These are phyloP conservation scores for Chlorella variabilis DNA, from an alignment of 163 green algal genomes.

Conservation along the genomic window DNA sequence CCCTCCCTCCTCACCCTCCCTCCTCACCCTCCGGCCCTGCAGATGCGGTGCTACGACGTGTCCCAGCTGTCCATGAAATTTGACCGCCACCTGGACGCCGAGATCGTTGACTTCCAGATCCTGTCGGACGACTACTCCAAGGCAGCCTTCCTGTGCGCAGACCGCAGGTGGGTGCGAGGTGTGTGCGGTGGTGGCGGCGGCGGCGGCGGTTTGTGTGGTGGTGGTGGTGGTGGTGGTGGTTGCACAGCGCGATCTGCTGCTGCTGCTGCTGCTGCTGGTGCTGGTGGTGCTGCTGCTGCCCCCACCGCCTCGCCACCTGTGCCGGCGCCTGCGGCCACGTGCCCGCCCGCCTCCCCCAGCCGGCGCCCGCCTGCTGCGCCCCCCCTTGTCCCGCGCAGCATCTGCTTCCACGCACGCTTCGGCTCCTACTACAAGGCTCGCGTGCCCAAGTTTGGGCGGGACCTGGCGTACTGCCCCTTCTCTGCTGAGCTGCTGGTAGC, in stretches of 20 bases:
- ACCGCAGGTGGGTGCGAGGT: slow-evolving; percentile 62
- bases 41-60: slow-evolving; percentile 94
- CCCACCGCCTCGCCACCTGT: too few relatives aligned
- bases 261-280: too few relatives aligned
- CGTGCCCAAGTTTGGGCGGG: slow-evolving; percentile 79
- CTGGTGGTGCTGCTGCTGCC: too few relatives aligned
- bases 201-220: background rate
- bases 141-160: slow-evolving; percentile 89
- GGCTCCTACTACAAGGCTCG: slow-evolving; percentile 89
- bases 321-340: background rate
- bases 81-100: slow-evolving; percentile 92
- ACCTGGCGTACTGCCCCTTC: slow-evolving; percentile 84
- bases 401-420: slow-evolving; percentile 94
- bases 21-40: slow-evolving; percentile 32
- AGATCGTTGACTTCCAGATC: slow-evolving; percentile 97
- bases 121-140: slow-evolving; percentile 97
- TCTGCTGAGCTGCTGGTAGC: slow-evolving; percentile 81
- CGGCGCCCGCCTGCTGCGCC: too few relatives aligned
- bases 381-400: too few relatives aligned
- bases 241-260: too few relatives aligned
- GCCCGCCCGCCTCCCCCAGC: too few relatives aligned
- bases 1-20: too few relatives aligned
- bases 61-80: slow-evolving; percentile 97
- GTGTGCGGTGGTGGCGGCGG: background rate
- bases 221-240: too few relatives aligned